phyloP scores from a whole-genome alignment of 352 stramenopile genomes.

The Pythium plurisporium region DNA sequence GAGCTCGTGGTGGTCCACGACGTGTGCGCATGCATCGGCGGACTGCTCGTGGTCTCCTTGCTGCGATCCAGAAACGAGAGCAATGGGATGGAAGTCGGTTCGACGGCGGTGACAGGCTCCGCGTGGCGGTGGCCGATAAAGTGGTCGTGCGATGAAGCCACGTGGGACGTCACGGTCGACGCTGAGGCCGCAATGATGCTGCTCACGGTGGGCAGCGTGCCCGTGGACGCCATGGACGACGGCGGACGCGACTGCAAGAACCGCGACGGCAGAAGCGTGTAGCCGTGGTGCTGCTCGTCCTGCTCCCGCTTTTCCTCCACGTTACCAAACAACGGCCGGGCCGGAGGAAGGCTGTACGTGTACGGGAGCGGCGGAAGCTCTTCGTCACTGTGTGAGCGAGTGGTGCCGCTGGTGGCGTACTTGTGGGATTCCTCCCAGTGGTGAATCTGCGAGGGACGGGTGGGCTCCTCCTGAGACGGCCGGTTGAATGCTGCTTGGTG shows the following conservation, averaged over 20 bases:
- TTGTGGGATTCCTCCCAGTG: conserved; percentile 15
- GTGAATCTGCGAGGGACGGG: background rate
- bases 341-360: conserved; percentile 5
- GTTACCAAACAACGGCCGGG: background rate
- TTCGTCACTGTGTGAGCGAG: conserved; percentile 10
- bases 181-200: conserved; percentile 2
- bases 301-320: conserved; percentile 17
- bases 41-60: conserved; percentile 2
- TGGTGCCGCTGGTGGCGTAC: conserved; percentile 10
- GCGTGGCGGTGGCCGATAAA: conserved; percentile 11
- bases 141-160: conserved; percentile 1
- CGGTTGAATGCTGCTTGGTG: conserved; percentile 5
- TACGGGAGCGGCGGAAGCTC: conserved; percentile 18
- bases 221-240: background rate
- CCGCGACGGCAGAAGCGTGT: conserved; percentile 7
- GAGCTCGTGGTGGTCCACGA: background rate
- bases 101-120: background rate
- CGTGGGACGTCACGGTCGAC: background rate
- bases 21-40: background rate
- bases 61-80: conserved; percentile 21
- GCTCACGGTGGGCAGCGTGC: conserved; percentile 4
- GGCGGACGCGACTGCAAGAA: conserved; percentile 7
- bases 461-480: background rate
- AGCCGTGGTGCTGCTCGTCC: conserved; percentile 8
- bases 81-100: conserved; percentile 21